Base-by-base conservation (phyloP, 495 filamentous ascomycete genomes). In the Daldinia decipiens region DNA sequence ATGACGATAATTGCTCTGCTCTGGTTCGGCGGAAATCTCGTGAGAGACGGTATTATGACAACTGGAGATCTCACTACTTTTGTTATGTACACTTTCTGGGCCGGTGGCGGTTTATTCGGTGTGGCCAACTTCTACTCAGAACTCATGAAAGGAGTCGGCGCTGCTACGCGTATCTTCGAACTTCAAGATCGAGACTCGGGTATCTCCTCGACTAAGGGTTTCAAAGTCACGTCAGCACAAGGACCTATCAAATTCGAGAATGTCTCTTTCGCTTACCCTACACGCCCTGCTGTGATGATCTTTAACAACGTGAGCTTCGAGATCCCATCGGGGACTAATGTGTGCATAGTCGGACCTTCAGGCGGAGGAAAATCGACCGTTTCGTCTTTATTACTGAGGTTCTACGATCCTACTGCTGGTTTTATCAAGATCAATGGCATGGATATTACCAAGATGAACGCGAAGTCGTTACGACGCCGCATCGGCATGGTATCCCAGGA, bases 111-210 rank as follows among this genome's bases (percentile, higher is more conserved):
- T 80, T 87, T 99, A 68, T 96, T 98, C 70, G 95, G 95, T 3
- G 82, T 99, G 9, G 96, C 93, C 34, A 92, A 91, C 72, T 99
- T 99, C 82, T 98, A 97, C 82, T 97, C 94, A 9, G 95, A 99
- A 78, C 87, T 99, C 19, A 98, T 98, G 95, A 98, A 98, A 76
- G 96, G 96, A 40, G 95, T 97, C 24, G 95, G 95, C 72, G 95
- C 95, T 39, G 96, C 95, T 12, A 95, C 90, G 74, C 92, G 95
- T 27, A 85, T 99, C 6, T 99, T 99, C 76, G 95, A 99, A 76
- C 85, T 99, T 5, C 94, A 98, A 79, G 95, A 99, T 80, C 91
- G 95, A 65, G 86, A 96, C 47, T 90, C 94, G 0, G 91, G 88
- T 2, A 98, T 98, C 59, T 89, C 88, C 12, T 87, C 93, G 2